These are phyloP conservation scores for Blastobotrys serpentis DNA, from an alignment of 1,139 yeast species.

Conservation along the genomic window DNA sequence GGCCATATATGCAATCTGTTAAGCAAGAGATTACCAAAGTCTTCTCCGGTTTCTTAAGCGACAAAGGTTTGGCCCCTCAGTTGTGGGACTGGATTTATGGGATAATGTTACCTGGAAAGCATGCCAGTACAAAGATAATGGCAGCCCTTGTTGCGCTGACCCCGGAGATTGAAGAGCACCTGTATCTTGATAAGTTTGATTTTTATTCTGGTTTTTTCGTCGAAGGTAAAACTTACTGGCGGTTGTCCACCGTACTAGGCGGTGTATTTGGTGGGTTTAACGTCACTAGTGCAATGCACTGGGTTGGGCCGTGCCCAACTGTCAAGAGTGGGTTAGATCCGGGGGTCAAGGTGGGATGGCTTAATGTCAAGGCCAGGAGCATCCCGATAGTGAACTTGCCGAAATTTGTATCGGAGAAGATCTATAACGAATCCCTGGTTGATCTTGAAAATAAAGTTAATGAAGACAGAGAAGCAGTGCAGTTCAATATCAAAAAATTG, in stretches of 20 bases:
- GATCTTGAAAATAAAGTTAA: background rate
- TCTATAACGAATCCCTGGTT: background rate
- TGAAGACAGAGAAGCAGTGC: background rate
- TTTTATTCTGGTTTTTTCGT: background rate
- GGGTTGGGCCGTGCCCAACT: background rate
- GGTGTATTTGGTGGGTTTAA: background rate
- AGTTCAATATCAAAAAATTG: background rate
- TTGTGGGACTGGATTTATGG: background rate
- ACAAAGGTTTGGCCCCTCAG: background rate
- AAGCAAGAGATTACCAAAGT: background rate
- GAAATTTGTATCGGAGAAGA: background rate
- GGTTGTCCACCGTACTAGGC: background rate
- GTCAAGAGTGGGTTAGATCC: background rate
- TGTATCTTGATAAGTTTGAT: background rate
- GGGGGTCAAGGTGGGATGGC: background rate
- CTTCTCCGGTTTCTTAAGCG: background rate
- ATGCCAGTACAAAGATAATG: constrained; percentile 1
- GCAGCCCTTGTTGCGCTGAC: background rate
- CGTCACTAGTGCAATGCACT: background rate
- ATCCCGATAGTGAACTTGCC: background rate
- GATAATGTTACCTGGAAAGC: background rate
- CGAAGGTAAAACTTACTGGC: background rate
- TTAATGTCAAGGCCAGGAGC: background rate
- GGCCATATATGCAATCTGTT: background rate
- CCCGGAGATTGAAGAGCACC: background rate